Conservation (phyloP, 495 filamentous ascomycete species). For the Lasiosphaeria ovina region DNA sequence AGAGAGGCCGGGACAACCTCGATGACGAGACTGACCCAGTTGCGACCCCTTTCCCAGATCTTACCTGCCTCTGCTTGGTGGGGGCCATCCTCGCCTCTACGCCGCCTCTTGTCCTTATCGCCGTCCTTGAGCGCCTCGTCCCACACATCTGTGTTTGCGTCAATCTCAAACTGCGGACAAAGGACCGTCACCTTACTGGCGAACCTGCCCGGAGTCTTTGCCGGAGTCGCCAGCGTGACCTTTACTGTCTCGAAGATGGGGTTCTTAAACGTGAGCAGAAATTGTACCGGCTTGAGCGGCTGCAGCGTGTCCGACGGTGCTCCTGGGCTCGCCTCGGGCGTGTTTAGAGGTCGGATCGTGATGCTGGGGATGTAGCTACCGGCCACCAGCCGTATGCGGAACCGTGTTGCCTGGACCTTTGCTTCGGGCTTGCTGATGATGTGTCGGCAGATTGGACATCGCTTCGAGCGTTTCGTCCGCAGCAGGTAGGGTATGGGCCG, state of each 20-base stretch:
- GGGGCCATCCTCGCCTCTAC: slow-evolving; percentile 37
- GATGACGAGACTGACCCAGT: slow-evolving; percentile 88
- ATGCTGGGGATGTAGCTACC: slow-evolving; percentile 85
- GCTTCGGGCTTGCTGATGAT: slow-evolving; percentile 93
- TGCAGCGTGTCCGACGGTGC: slow-evolving; percentile 42
- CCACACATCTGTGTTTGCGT: slow-evolving; percentile 93
- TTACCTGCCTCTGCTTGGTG: slow-evolving; percentile 79
- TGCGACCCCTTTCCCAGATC: slow-evolving; percentile 91
- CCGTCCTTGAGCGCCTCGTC: slow-evolving; percentile 75
- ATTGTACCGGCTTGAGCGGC: slow-evolving; percentile 71
- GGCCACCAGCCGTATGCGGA: slow-evolving; percentile 85
- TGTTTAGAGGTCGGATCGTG: slow-evolving; percentile 61
- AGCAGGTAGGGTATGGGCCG: slow-evolving; percentile 78
- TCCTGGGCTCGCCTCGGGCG: slow-evolving; percentile 27
- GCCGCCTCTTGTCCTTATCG: slow-evolving; percentile 32
- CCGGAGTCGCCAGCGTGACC: slow-evolving; percentile 83
- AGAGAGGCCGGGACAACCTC: slow-evolving; percentile 77
- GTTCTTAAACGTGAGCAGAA: slow-evolving; percentile 85
- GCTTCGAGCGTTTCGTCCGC: slow-evolving; percentile 88
- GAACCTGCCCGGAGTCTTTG: slow-evolving; percentile 73
- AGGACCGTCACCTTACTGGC: slow-evolving; percentile 82
- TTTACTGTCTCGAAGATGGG: slow-evolving; percentile 88
- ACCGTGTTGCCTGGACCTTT: slow-evolving; percentile 80
- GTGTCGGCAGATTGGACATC: slow-evolving; percentile 87
- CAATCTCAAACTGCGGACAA: slow-evolving; percentile 92